Base-by-base conservation (phyloP, 148 eudicot genomes). In the Talinum fruticosum region DNA sequence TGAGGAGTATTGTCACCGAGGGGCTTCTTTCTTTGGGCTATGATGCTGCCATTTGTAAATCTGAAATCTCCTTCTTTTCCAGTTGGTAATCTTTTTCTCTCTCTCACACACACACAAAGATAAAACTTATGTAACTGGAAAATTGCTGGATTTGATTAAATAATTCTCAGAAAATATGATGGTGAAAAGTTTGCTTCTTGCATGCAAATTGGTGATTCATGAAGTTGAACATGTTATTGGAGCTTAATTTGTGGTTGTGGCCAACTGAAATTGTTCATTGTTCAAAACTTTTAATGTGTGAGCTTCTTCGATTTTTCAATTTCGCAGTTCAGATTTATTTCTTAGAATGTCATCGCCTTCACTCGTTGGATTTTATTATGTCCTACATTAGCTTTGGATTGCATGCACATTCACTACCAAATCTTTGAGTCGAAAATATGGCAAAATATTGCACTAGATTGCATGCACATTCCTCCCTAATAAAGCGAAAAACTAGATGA, bases 371-470 rank as follows among this genome's bases (percentile, higher is more conserved):
- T n/a, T n/a, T n/a, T n/a, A n/a, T n/a, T n/a, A n/a, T n/a, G n/a
- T n/a, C n/a, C n/a, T n/a, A n/a, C n/a, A n/a, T n/a, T n/a, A n/a
- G n/a, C n/a, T n/a, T n/a, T n/a, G n/a, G n/a, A n/a, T n/a, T n/a
- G n/a, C n/a, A n/a, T n/a, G n/a, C n/a, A n/a, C 97, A 94, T 74
- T 97, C 98, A 80, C 97, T 94, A 23, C 98, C 98, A 0, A 97
- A 94, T 79, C 98, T 90, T 82, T 94, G 98, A 14, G 90, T 89
- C 14, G 98, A 94, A 74, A 92, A 23, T 64, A 94, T 94, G 59
- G 91, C 98, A 81, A 91, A 94, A 66, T 74, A 84, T 69, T 97
- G 88, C 44, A 94, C 98, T 68, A 97, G 98, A 80, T 88, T 82
- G 88, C 97, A 91, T 6, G 84, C 88, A 81, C 98, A 94, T 69